A percentile compares a stretch with the other conserved stretches of the same genome.
phyloP scores from a whole-genome alignment of 345 rosid species.

The Erucastrum elatum region DNA sequence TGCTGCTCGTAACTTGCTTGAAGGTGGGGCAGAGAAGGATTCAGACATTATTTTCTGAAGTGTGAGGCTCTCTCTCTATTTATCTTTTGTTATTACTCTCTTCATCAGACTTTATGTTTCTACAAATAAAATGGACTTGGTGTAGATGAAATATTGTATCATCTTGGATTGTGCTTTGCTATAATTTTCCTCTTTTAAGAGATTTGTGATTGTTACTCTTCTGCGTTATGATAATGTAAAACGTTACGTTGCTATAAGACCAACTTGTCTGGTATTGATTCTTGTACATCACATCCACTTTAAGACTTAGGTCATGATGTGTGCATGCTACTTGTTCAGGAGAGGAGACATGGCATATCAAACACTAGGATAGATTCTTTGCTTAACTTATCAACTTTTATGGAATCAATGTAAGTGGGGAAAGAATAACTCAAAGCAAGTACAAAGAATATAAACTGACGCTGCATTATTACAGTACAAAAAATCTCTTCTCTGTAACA shows the following conservation, averaged over 20 bases:
- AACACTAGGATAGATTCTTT: constrained; percentile 33
- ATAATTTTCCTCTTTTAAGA: constrained; percentile 2
- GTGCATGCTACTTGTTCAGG: constrained; percentile 14
- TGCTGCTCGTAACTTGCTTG: constrained; percentile 63
- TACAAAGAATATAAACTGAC: constrained; percentile 1
- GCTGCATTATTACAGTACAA: constrained; percentile 20
- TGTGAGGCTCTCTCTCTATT: constrained; percentile 15
- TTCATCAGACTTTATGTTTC: constrained; percentile 11
- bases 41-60: constrained; percentile 79
- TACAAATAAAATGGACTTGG: constrained; percentile 26
- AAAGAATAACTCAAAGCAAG: constrained; percentile 34
- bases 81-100: constrained; percentile 27
- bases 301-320: constrained; percentile 13
- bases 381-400: constrained; percentile 21
- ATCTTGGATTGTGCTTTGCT: constrained; percentile 36
- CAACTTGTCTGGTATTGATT: constrained; percentile 1
- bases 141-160: constrained; percentile 40
- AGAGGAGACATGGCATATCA: constrained; percentile 2
- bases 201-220: constrained; percentile 28
- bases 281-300: constrained; percentile 6
- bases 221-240: constrained; percentile 12
- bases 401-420: constrained; percentile 36
- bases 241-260: not conserved
- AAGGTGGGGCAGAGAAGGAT: constrained; percentile 61
- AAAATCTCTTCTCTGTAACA: not conserved